Evolutionary conservation across 1,139 yeast genomes (phyloP), one percentile per base, ranked within the genome.

Genomic region (Yamadazyma kanchanaburiensis): DNA sequence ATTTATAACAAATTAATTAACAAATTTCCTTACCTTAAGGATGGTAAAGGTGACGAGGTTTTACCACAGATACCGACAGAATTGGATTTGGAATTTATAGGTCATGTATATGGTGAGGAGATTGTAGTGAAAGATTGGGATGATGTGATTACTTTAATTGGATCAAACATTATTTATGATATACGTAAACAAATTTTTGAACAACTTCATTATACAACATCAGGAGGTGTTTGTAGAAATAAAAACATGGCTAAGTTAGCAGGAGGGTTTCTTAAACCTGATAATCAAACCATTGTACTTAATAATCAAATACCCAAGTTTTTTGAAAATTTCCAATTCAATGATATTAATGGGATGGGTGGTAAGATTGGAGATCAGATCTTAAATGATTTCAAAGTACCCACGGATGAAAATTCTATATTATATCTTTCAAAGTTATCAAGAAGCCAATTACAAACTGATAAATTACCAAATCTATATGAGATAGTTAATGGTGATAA

Each of bases 311-410:
- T 80, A 1, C 44, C 60, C 3, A 46, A 49, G 1, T 91, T 89
- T 48, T 53, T 89, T 10, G 62, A 62, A 22, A 64, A 70, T 27
- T 81, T 83, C 49, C 77, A 78, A 35, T 52, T 91, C 13, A 73
- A 74, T 1, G 95, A 89, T 45, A 73, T 89, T 35, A 82, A 95
- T 68, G 89, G 95, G 0, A 64, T 89, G 67, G 98, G 98, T 4
- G 98, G 98, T 2, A 86, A 85, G 45, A 60, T 72, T 5, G 98
- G 98, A 0, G 79, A 79, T 7, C 59, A 60, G n/a, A 60, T 88
- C 0, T 44, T 70, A 15, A 53, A 58, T 12, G 53, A 62, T 19
- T 57, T 80, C 18, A 60, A 63, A 4, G 56, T 74, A 0, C 79
- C 80, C 0, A 49, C 50, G 1, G 55, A 47, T n/a, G 32, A 19